Conservation (phyloP, 192 early-diverging fungal species). For the Chytriomyces sp. region DNA sequence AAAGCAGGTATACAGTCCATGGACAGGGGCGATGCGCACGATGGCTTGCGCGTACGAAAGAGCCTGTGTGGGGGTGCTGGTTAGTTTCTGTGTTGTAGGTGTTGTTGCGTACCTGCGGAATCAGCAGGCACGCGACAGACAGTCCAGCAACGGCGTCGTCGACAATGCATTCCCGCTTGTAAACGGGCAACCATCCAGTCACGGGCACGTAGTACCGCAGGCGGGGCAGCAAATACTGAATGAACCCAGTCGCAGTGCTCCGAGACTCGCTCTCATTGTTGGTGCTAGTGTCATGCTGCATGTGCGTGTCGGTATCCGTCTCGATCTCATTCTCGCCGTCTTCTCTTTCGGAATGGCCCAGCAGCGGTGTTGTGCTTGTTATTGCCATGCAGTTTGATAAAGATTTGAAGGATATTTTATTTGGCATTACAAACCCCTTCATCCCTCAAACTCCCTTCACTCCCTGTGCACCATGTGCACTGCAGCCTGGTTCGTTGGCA, state of each 20-base stretch:
- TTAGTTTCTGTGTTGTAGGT: too few relatives aligned
- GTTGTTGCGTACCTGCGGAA: conserved; percentile 41
- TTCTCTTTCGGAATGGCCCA: too few relatives aligned
- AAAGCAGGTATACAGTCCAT: conserved; percentile 89
- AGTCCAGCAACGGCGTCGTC: conserved; percentile 85
- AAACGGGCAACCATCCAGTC: conserved; percentile 88
- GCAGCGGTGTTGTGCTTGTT: too few relatives aligned
- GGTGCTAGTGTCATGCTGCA: too few relatives aligned
- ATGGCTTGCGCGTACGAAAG: conserved; percentile 90
- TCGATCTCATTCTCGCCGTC: too few relatives aligned
- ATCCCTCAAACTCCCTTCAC: background rate
- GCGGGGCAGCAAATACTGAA: conserved; percentile 48
- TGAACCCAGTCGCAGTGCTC: background rate
- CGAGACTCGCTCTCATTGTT: background rate
- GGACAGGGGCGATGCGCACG: conserved; percentile 81
- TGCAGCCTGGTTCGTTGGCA: conserved; percentile 62
- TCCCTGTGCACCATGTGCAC: conserved; percentile 34
- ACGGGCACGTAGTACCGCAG: conserved; percentile 93
- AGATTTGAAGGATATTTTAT: too few relatives aligned
- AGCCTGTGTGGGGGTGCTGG: conserved; percentile 6
- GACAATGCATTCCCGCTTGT: conserved; percentile 67
- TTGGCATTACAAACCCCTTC: too few relatives aligned
- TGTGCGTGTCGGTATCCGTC: too few relatives aligned
- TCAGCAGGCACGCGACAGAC: conserved; percentile 66
- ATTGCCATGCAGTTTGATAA: too few relatives aligned